These are phyloP conservation scores for Globisporangium abappressorium DNA, from an alignment of 352 stramenopile species.

Conservation along the genomic window DNA sequence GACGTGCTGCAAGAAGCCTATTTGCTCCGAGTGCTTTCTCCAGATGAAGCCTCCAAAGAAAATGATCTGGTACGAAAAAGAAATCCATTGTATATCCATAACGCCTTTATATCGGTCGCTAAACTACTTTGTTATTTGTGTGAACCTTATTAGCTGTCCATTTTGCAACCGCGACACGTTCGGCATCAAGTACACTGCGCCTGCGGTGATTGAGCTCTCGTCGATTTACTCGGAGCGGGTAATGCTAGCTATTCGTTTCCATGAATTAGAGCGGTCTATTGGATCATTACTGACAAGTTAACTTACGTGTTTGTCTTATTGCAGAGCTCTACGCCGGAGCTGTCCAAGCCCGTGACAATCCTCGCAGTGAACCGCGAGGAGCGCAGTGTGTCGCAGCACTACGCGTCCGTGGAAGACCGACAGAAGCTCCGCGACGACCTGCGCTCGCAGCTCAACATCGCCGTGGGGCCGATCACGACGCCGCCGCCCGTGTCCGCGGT, in stretches of 20 bases:
- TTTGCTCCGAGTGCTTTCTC: conserved; percentile 72
- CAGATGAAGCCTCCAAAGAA: conserved; percentile 59
- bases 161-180: conserved; percentile 80
- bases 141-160: conserved; percentile 50
- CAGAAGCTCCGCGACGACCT: conserved; percentile 72
- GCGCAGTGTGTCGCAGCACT: conserved; percentile 35
- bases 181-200: conserved; percentile 45
- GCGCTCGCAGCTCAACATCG: conserved; percentile 66
- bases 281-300: too few species aligned
- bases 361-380: conserved; percentile 19
- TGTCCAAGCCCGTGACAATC: conserved; percentile 10
- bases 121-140: background rate
- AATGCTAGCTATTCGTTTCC: conserved; percentile 2
- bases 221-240: conserved; percentile 43
- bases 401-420: conserved; percentile 73
- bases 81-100: background rate
- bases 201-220: conserved; percentile 39
- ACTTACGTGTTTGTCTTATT: too few species aligned
- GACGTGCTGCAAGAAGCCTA: conserved; percentile 66
- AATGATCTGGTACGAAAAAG: conserved; percentile 31
- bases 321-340: conserved; percentile 10
- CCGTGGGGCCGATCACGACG: conserved; percentile 45
- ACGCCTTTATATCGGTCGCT: background rate
- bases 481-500: conserved; percentile 44
- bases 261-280: background rate